Evolutionary conservation across 2,329 filamentous ascomycete genomes (phyloP).

Genomic region (Colletotrichum sp.): DNA sequence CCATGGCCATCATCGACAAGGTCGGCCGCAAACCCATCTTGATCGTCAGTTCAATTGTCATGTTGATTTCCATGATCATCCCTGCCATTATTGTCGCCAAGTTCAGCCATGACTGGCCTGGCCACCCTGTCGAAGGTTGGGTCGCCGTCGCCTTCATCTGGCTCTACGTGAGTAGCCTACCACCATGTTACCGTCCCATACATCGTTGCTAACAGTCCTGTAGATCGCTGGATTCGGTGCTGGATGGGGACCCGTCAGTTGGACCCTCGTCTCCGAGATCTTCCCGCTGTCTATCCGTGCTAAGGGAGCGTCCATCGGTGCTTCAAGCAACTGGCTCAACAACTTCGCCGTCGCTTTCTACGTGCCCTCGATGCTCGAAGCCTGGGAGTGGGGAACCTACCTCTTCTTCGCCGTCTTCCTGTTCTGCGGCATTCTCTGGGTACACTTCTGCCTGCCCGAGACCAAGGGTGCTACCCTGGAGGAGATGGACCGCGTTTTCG

Average conservation of each 20-base stretch:
- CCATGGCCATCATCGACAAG: constrained; percentile 40
- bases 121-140: constrained; percentile 42
- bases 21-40: constrained; percentile 46
- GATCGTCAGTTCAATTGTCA: constrained; percentile 40
- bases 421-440: constrained; percentile 49
- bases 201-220: neutral
- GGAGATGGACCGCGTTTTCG: constrained; percentile 59
- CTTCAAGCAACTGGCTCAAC: constrained; percentile 49
- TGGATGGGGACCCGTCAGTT: constrained; percentile 37
- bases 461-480: constrained; percentile 61
- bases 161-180: constrained; percentile 26
- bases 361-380: constrained; percentile 44
- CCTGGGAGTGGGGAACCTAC: constrained; percentile 56
- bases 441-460: constrained; percentile 58
- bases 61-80: constrained; percentile 41
- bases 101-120: constrained; percentile 39
- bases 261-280: constrained; percentile 41
- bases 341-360: constrained; percentile 54
- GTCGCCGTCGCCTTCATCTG: constrained; percentile 38
- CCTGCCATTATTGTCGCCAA: constrained; percentile 45
- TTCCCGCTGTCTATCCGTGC: constrained; percentile 42
- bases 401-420: constrained; percentile 62
- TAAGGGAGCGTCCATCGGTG: constrained; percentile 44
- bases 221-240: constrained; percentile 27
- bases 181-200: neutral